Evolutionary conservation across 2,329 filamentous ascomycete genomes (phyloP).

Genomic region (Trichoderma gracile): DNA sequence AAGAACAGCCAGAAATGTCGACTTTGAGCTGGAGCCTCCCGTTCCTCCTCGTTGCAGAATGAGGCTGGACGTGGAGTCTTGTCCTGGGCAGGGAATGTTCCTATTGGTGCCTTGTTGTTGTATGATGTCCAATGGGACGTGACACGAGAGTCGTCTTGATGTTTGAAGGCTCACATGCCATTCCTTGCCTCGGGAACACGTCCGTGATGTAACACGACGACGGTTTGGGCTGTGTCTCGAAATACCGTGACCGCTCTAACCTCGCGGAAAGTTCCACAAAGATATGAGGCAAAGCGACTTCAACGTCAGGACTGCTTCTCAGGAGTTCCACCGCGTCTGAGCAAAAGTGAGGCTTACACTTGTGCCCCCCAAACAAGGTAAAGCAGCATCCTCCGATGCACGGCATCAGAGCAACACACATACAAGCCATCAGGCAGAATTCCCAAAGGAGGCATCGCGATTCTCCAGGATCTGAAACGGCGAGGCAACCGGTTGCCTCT

Average conservation of each 20-base stretch:
- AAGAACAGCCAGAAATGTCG: background rate
- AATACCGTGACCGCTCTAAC: background rate
- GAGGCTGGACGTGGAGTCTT: background rate
- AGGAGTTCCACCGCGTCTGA: background rate
- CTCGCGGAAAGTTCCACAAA: background rate
- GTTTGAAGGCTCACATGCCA: background rate
- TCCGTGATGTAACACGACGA: background rate
- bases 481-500: conserved; percentile 7
- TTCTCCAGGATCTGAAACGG: background rate
- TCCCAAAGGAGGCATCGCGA: background rate
- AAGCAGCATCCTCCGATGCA: background rate
- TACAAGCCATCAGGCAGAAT: background rate
- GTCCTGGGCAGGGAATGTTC: too few relatives aligned
- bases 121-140: background rate
- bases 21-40: too few relatives aligned
- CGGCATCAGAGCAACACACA: background rate
- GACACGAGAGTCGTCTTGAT: background rate
- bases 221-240: too few relatives aligned
- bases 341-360: background rate
- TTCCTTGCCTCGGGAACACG: too few relatives aligned
- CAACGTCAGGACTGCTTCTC: background rate
- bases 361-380: too few relatives aligned
- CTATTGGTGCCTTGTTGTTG: background rate
- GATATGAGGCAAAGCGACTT: too few relatives aligned
- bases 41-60: too few relatives aligned